phyloP scores from a whole-genome alignment of 2,329 filamentous ascomycete genomes.

The Colletotrichum horii region DNA sequence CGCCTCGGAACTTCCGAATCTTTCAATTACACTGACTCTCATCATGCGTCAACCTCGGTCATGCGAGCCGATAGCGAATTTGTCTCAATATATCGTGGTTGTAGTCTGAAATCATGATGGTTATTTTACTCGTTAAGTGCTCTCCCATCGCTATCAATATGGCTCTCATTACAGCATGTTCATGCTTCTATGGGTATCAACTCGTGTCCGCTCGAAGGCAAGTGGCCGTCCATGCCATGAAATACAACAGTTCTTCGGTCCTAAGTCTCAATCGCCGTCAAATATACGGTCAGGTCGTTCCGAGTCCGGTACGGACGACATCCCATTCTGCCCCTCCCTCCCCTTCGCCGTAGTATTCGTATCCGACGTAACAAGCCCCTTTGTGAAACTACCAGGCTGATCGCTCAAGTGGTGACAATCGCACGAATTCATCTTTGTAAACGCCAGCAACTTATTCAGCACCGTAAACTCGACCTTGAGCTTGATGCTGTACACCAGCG shows the following conservation, averaged over 20 bases:
- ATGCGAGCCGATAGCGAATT: not conserved
- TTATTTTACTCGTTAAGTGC: not conserved
- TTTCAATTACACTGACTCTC: not conserved
- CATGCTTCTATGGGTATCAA: not conserved
- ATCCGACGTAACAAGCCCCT: not conserved
- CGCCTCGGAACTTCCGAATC: not conserved
- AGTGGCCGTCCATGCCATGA: not conserved
- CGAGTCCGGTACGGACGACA: not conserved
- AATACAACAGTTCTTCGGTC: not conserved
- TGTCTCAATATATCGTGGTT: not conserved
- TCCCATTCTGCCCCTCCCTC: not conserved
- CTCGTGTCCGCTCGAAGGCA: not conserved
- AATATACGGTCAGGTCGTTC: constrained; percentile 10
- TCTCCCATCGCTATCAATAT: not conserved
- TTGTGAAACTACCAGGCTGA: not conserved
- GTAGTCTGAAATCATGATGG: not conserved
- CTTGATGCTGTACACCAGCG: constrained; percentile 23
- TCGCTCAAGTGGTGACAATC: constrained; percentile 8
- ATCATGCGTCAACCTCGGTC: not conserved
- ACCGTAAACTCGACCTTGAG: constrained; percentile 53
- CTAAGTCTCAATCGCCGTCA: not conserved
- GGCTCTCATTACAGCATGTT: not conserved
- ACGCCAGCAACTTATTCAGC: constrained; percentile 35
- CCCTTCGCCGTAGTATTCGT: not conserved
- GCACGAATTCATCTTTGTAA: constrained; percentile 14